Base-by-base conservation (phyloP, 2,329 filamentous ascomycete genomes). In the Pezicula neosporulosa region DNA sequence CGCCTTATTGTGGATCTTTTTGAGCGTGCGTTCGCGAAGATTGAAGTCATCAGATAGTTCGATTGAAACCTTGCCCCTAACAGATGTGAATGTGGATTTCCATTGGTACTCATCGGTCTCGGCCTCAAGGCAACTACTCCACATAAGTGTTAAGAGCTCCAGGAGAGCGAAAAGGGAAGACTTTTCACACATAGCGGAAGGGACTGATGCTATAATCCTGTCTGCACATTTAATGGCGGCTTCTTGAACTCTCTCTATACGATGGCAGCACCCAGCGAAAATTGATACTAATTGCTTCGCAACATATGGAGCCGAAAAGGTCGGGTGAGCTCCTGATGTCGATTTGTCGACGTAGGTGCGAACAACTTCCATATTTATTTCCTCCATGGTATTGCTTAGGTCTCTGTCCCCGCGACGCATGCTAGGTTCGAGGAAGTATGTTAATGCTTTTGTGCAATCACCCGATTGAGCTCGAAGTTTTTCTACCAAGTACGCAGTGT, bases 91-190 rank as follows among this genome's bases (percentile, higher is more conserved):
- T 3, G 82, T 85, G 4, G 91, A 89, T 55, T 86, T 85, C 72
- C 91, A 95, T 48, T 90, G 85, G 63, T 97, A 99, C 63, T 95
- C 85, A 61, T 99, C 93, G 0, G 92, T 92, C 68, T 99, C 94
- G 12, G 88, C 88, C 67, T 99, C 93, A 15, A 99, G 76, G 66
- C 94, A 99, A 64, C 91, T 93, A 44, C 84, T 83, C 93, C 93
- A 99, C 86, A 99, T 91, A 27, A 99, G 80, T 3, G 90, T 93
- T 16, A 99, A 75, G 4, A 99, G 80, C 68, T 99, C 95, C 9
- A 99, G 77, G 15, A 99, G 77, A 2, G 93, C 91, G 70, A 97
- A 99, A 0, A 99, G 76, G 1, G 95, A 96, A 6, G 87, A 85
- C 59, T 89, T 88, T 63, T 97, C 89, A 64, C 93, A 97, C 15